These are phyloP conservation scores for Panellus pusillus DNA, from an alignment of 768 basidiomycete species.

Conservation along the genomic window DNA sequence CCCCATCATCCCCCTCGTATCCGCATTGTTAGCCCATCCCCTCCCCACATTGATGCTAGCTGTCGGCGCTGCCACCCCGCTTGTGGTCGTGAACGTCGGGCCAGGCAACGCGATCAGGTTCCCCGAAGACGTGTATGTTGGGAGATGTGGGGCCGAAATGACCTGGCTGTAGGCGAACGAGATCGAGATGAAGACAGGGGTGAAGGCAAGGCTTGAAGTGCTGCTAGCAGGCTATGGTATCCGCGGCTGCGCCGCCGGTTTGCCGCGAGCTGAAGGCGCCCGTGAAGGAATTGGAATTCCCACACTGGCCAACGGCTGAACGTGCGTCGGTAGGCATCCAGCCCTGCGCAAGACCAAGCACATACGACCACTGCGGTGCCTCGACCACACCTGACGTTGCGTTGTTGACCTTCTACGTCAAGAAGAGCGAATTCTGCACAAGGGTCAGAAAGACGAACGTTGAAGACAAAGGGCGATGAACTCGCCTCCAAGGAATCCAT, in stretches of 20 bases:
- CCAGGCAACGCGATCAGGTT: slow-evolving; percentile 63
- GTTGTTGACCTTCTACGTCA: slow-evolving; percentile 97
- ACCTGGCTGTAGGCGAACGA: slow-evolving; percentile 44
- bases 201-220: slow-evolving; percentile 57
- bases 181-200: slow-evolving; percentile 64
- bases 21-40: slow-evolving; percentile 82
- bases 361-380: slow-evolving; percentile 90
- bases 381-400: slow-evolving; percentile 74
- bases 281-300: slow-evolving; percentile 52
- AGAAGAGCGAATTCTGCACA: slow-evolving; percentile 90
- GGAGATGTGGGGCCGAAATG: slow-evolving; percentile 43
- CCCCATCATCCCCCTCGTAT: slow-evolving; percentile 62
- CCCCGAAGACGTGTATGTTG: slow-evolving; percentile 74
- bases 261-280: slow-evolving; percentile 68
- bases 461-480: neutral
- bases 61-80: slow-evolving; percentile 36
- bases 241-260: slow-evolving; percentile 74
- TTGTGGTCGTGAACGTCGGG: slow-evolving; percentile 55
- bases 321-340: slow-evolving; percentile 95
- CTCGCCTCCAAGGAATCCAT: slow-evolving; percentile 91
- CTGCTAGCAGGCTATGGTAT: slow-evolving; percentile 60
- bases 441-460: slow-evolving; percentile 8
- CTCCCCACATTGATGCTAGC: slow-evolving; percentile 52
- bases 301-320: slow-evolving; percentile 69
- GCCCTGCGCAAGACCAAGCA: slow-evolving; percentile 84